Conservation (phyloP, 1,139 yeast species). For the Blastobotrys proliferans region DNA sequence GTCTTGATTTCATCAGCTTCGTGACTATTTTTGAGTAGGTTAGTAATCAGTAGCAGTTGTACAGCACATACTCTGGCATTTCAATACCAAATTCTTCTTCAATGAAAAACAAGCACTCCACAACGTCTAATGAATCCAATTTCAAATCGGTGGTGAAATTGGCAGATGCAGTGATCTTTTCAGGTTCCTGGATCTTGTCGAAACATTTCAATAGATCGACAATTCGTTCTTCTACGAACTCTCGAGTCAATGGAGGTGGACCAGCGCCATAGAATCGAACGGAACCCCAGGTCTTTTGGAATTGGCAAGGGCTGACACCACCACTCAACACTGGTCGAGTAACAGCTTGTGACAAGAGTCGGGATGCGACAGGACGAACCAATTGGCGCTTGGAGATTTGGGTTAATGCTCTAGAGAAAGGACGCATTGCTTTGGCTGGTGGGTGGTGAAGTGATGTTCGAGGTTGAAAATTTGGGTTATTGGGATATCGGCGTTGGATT, state of each 20-base stretch:
- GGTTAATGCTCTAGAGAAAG: background rate
- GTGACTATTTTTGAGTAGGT: constrained; percentile 33
- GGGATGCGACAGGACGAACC: background rate
- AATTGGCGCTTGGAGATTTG: background rate
- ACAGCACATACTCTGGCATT: constrained; percentile 58
- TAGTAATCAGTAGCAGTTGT: background rate
- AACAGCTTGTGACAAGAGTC: background rate
- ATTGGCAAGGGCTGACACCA: too few relatives aligned
- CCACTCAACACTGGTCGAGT: background rate
- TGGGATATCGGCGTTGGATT: too few relatives aligned
- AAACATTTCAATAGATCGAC: constrained; percentile 73
- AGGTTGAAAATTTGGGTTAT: background rate
- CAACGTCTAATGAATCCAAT: constrained; percentile 81
- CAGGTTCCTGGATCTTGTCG: constrained; percentile 67
- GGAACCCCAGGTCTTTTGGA: background rate
- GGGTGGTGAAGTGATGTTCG: background rate
- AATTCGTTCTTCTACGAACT: constrained; percentile 62
- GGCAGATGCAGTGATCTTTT: constrained; percentile 45
- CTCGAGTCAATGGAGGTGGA: constrained; percentile 36
- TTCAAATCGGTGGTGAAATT: constrained; percentile 73
- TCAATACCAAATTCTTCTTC: constrained; percentile 65
- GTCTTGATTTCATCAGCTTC: constrained; percentile 85
- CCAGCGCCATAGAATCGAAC: constrained; percentile 33
- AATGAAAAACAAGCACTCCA: constrained; percentile 83
- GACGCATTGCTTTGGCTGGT: background rate